These are phyloP conservation scores for Eucalyptus cloeziana DNA, from an alignment of 345 rosid genomes.

Conservation along the genomic window DNA sequence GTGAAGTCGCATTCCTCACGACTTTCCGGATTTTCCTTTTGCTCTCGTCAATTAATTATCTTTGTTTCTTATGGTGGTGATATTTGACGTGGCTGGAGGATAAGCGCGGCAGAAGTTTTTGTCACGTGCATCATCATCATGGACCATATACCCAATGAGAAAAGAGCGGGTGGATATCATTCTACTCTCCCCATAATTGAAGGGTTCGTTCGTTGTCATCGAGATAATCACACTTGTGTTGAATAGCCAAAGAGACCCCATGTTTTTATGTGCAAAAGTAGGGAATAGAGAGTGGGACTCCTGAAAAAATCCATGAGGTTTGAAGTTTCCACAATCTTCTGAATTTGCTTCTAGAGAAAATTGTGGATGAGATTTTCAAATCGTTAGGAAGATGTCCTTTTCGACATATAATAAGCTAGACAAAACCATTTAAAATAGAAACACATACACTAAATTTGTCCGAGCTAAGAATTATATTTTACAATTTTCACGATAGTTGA, in stretches of 20 bases:
- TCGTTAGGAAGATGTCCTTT: neutral
- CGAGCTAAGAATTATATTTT: neutral
- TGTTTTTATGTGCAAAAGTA: neutral
- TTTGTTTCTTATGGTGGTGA: neutral
- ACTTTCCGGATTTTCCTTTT: neutral
- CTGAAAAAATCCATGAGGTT: neutral
- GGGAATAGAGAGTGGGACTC: neutral
- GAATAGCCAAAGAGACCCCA: neutral
- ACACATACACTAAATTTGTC: accelerated
- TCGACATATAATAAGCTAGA: accelerated
- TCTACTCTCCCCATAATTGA: neutral
- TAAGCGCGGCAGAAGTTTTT: neutral
- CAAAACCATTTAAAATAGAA: neutral
- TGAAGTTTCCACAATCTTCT: neutral
- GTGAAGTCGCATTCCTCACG: too few relatives aligned
- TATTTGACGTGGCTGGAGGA: neutral
- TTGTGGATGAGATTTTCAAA: neutral
- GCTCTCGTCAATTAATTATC: neutral
- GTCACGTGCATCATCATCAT: neutral
- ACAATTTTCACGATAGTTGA: neutral
- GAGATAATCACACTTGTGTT: neutral
- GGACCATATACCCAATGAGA: neutral
- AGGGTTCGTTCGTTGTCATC: neutral
- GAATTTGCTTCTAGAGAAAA: neutral
- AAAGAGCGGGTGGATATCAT: neutral